phyloP scores from a whole-genome alignment of 768 basidiomycete species.

The Kondoa malvinella region DNA sequence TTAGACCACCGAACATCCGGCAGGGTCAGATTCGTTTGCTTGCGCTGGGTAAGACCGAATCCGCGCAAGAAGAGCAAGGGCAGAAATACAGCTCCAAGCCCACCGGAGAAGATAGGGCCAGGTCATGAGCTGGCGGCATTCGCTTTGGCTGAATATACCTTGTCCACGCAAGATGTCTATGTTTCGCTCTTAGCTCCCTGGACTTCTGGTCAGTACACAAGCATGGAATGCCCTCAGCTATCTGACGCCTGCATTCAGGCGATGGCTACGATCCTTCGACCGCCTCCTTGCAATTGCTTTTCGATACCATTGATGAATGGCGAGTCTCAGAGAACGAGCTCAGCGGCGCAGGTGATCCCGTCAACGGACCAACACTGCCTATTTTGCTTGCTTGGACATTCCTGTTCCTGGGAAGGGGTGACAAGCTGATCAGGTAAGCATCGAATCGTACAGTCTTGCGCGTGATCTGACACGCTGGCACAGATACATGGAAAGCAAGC shows the following conservation, averaged over 20 bases:
- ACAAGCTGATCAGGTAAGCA: background rate
- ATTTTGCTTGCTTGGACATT: background rate
- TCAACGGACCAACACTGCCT: background rate
- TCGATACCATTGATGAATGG: background rate
- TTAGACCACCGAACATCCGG: background rate
- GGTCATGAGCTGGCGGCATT: background rate
- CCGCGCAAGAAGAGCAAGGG: background rate
- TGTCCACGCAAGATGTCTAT: background rate
- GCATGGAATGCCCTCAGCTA: no score
- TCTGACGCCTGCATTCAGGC: no score
- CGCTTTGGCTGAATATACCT: background rate
- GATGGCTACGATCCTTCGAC: background rate
- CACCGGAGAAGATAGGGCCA: background rate
- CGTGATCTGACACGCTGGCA: background rate
- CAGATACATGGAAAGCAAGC: slow-evolving; percentile 6
- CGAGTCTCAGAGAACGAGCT: no score
- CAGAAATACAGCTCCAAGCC: background rate
- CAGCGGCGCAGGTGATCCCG: no score
- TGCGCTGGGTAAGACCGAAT: background rate
- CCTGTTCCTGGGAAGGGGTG: background rate
- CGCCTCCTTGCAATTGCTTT: background rate
- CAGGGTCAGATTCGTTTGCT: background rate
- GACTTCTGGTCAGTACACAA: no score
- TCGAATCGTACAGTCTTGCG: background rate
- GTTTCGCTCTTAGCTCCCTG: background rate